Percentiles rank a stretch among this genome's conserved stretches.
Conservation (phyloP, 73 alveolate genomes). For the Stentor coeruleus region DNA sequence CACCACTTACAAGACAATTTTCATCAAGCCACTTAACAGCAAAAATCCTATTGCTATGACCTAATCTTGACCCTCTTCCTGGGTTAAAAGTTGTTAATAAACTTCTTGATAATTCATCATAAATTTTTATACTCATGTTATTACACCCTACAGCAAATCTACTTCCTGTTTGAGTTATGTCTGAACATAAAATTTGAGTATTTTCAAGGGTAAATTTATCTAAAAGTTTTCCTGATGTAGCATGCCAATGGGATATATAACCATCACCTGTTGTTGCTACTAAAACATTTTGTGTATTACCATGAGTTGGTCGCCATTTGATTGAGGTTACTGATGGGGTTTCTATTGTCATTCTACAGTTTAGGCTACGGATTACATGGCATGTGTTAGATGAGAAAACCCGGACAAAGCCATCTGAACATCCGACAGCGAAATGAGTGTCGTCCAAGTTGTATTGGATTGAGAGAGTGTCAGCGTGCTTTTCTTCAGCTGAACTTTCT, state of each 20-base stretch:
- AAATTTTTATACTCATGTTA: conserved; percentile 43
- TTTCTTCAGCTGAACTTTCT: background rate
- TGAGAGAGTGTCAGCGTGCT: background rate
- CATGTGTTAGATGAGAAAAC: conserved; percentile 69
- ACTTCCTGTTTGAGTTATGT: conserved; percentile 85
- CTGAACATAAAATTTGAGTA: conserved; percentile 87
- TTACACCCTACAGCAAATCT: conserved; percentile 52
- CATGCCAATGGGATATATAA: conserved; percentile 88
- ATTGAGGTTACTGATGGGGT: conserved; percentile 65
- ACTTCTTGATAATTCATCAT: conserved; percentile 49
- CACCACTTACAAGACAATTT: background rate
- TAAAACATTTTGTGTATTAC: conserved; percentile 76
- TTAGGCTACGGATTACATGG: conserved; percentile 36
- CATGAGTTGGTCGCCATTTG: conserved; percentile 84
- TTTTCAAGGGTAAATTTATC: conserved; percentile 83
- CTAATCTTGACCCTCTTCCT: conserved; percentile 50
- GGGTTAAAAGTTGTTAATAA: conserved; percentile 35
- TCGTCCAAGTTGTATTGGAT: conserved; percentile 40
- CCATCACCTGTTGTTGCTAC: conserved; percentile 93
- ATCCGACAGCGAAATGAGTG: conserved; percentile 74
- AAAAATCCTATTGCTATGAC: conserved; percentile 78
- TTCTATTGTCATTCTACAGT: conserved; percentile 26
- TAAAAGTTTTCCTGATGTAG: conserved; percentile 91
- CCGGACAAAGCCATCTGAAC: conserved; percentile 76
- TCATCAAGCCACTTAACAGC: conserved; percentile 43